Base-by-base conservation (phyloP, 1,284 basidiomycete genomes). In the Marasmius tenuissimus region DNA sequence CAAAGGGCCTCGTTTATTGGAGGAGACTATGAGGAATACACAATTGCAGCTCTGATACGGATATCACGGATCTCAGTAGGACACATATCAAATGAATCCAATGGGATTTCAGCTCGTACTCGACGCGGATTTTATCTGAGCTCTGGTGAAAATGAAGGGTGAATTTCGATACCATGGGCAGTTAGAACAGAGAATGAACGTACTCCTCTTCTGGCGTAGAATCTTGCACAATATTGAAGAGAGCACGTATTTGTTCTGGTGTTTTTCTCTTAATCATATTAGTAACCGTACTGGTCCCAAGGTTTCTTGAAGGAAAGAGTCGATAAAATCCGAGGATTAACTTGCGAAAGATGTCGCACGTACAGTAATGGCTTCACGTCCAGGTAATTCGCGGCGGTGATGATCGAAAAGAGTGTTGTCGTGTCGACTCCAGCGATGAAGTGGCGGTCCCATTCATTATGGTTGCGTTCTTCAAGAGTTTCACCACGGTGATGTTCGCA, bases 231-330 rank as follows among this genome's bases (percentile, higher is more conserved):
- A 97, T 96, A 85, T 98, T 97, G 86, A 97, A 97, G 53, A 97
- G 85, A 73, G 96, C 96, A 65, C 95, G 92, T 70, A 97, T 97
- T 78, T 97, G 95, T 73, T 96, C 93, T 16, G 95, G 93, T 7
- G 94, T 94, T 85, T 97, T 97, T 49, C 96, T 95, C 81, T 97
- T 97, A 83, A 97, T 97, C 97, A 99, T 99, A 85, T 98, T 98
- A 33, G 97, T 97, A 10, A 99, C 97, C 14, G 97, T 98, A 86
- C 98, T 98, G 88, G 97, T 99, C 0, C 97, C 97, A 63, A 99
- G 95, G 73, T 99, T 97, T 67, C 95, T 97, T 70, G 45, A 49
- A n/a, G 18, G 18, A 62, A 49, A 58, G 50, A 48, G 57, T 11
- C 6, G 38, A 53, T 14, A 50, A 48, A 48, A n/a, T 34, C 11